A percentile compares a stretch with the other conserved stretches of the same genome.
Evolutionary conservation across 768 basidiomycete genomes (phyloP).

Genomic region (Suillus subaureus): DNA sequence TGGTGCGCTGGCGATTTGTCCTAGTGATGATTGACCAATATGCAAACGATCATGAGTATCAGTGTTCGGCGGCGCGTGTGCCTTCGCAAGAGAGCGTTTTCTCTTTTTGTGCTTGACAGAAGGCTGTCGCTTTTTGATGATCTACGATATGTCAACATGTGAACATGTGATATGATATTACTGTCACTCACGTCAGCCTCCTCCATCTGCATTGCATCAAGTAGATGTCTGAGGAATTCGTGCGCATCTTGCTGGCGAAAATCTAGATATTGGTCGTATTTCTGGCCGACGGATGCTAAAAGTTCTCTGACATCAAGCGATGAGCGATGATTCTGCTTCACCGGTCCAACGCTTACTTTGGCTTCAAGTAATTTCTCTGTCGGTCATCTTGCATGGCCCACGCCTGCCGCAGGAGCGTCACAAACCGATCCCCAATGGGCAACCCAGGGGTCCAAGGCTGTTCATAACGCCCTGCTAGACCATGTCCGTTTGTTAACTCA

Average conservation of each 20-base stretch:
- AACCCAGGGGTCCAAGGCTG: slow-evolving; percentile 58
- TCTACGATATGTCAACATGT: slow-evolving; percentile 41
- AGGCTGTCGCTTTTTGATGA: slow-evolving; percentile 76
- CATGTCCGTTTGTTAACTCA: slow-evolving; percentile 64
- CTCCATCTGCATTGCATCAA: slow-evolving; percentile 95
- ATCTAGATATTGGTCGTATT: slow-evolving; percentile 94
- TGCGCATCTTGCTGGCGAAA: slow-evolving; percentile 97
- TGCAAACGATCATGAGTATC: not conserved
- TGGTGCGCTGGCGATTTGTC: not conserved
- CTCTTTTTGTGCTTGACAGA: slow-evolving; percentile 41
- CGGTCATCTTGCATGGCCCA: slow-evolving; percentile 63
- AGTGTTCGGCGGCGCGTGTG: not conserved
- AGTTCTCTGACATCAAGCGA: slow-evolving; percentile 47
- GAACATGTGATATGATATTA: not conserved
- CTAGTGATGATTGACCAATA: slow-evolving; percentile 5
- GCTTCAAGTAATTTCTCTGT: slow-evolving; percentile 58
- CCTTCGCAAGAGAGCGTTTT: slow-evolving; percentile 5
- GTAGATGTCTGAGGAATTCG: slow-evolving; percentile 85
- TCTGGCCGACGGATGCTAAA: slow-evolving; percentile 68
- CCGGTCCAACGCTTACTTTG: slow-evolving; percentile 55
- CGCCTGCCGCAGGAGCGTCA: slow-evolving; percentile 58
- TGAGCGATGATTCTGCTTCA: slow-evolving; percentile 6
- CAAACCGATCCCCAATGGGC: slow-evolving; percentile 72
- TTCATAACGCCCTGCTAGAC: slow-evolving; percentile 51
- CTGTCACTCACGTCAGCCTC: slow-evolving; percentile 75